Base-by-base conservation (phyloP, 106 monocot species). In the Ottelia alismoides region DNA sequence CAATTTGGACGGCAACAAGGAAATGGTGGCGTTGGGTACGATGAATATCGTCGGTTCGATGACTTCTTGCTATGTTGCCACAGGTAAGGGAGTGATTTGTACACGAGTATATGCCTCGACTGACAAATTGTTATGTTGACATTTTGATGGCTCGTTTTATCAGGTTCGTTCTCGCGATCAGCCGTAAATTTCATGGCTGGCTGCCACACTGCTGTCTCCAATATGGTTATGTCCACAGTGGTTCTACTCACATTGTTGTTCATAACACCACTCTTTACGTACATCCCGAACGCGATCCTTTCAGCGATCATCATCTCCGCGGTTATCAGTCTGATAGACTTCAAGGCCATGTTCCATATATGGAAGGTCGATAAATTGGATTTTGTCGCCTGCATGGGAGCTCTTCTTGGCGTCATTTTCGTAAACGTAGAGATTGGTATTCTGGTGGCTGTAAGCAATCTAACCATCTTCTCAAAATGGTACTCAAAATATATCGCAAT, bases 41-140 rank as follows among this genome's bases (percentile, higher is more conserved):
- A 89, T 89, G 88, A 89, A 89, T 31, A 56, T 89, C 16, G 57
- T 69, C 27, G 88, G 88, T 25, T 89, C 88, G 1, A 44, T 89
- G 74, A 72, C 83, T 65, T 89, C 88, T 51, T 89, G 88, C 62
- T 79, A 82, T 25, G 54, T 80, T 20, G 74, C 79, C 21, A 89
- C 88, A 25, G 88, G 88, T 89, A 75, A 55, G 25, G 58, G 44
- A 57, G 56, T 48, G 16, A n/a, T 57, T 25, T 27, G 24, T 20
- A 22, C 11, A 24, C 14, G 24, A 50, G 21, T 50, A 1, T 1
- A 2, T 50, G 1, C 21, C 1, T 50, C 24, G 25, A 22, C 25
- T 23, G 19, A 50, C 43, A 11, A 44, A 10, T 44, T 44, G 17
- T 44, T 44, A 44, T 11, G 12, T 17, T 44, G 17, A 44, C 10